Evolutionary conservation across 495 filamentous ascomycete species (phyloP).

Genomic region (Penicillium verhagenii): DNA sequence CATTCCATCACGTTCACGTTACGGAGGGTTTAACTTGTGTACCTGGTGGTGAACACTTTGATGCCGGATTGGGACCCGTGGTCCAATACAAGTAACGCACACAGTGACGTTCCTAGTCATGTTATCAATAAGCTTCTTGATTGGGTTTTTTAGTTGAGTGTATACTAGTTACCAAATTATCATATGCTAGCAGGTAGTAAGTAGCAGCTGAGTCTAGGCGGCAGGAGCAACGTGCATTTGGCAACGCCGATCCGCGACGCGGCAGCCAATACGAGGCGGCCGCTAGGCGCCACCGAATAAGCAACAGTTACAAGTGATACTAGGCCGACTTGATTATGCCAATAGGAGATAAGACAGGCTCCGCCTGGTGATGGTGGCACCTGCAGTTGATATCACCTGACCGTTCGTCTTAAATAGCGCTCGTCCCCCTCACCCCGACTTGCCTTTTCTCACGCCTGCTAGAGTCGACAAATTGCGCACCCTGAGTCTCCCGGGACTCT

Average conservation of each 20-base stretch:
- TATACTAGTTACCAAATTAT: no score
- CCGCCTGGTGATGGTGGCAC: neutral
- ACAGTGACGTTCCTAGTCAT: no score
- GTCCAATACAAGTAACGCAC: no score
- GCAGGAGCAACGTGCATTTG: conserved; percentile 10
- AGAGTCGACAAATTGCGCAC: conserved; percentile 39
- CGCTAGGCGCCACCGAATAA: conserved; percentile 15
- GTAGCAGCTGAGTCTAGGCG: neutral
- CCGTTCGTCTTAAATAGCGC: conserved; percentile 29
- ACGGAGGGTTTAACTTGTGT: no score
- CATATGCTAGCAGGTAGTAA: no score
- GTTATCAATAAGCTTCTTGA: no score
- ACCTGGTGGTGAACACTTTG: no score
- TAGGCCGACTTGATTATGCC: conserved; percentile 4
- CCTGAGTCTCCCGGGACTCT: conserved; percentile 29
- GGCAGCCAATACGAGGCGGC: conserved; percentile 12
- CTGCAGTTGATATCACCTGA: conserved; percentile 33
- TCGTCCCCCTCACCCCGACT: conserved; percentile 14
- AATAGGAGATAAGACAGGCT: neutral
- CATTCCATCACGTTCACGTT: no score
- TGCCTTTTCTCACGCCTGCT: conserved; percentile 31
- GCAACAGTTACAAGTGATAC: conserved; percentile 6
- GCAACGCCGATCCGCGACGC: conserved; percentile 14
- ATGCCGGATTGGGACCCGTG: no score
- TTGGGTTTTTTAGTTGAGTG: no score